These are phyloP conservation scores for Aspergillus puulaauensis DNA, from an alignment of 2,329 filamentous ascomycete genomes.

Conservation along the genomic window DNA sequence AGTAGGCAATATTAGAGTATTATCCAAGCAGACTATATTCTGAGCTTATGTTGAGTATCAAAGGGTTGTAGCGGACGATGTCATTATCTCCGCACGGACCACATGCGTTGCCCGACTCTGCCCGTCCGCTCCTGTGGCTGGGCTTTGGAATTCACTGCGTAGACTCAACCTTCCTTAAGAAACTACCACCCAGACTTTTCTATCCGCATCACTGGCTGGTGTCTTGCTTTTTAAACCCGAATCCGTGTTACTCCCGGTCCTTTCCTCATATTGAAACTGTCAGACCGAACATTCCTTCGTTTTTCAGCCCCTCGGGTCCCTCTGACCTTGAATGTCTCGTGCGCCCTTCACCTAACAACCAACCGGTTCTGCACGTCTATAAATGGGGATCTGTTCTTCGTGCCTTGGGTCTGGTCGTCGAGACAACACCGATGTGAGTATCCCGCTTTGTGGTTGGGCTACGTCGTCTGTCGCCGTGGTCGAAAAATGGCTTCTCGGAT, in stretches of 20 bases:
- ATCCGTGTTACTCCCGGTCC: conserved; percentile 3
- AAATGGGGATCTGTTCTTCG: conserved; percentile 47
- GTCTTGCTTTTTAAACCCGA: not conserved
- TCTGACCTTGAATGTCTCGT: conserved; percentile 13
- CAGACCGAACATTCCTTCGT: not conserved
- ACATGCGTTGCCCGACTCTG: conserved; percentile 1
- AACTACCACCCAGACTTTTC: not conserved
- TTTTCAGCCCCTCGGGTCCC: not conserved
- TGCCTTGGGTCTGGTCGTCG: conserved; percentile 42
- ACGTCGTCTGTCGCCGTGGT: not conserved
- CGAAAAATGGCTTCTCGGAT: not conserved
- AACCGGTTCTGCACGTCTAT: conserved; percentile 11
- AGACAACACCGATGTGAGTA: conserved; percentile 38
- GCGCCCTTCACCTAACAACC: conserved; percentile 6
- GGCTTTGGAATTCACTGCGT: not conserved
- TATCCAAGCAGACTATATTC: not conserved
- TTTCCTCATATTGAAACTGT: not conserved
- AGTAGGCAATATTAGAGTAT: not conserved
- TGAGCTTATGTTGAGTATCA: not conserved
- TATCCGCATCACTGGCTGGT: conserved; percentile 15
- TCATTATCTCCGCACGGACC: conserved; percentile 7
- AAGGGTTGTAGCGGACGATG: not conserved
- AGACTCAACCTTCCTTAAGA: not conserved
- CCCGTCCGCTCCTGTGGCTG: conserved; percentile 1
- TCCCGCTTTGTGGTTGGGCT: not conserved